Evolutionary conservation across 2,329 filamentous ascomycete species (phyloP).

Genomic region (Pseudonectria buxi): DNA sequence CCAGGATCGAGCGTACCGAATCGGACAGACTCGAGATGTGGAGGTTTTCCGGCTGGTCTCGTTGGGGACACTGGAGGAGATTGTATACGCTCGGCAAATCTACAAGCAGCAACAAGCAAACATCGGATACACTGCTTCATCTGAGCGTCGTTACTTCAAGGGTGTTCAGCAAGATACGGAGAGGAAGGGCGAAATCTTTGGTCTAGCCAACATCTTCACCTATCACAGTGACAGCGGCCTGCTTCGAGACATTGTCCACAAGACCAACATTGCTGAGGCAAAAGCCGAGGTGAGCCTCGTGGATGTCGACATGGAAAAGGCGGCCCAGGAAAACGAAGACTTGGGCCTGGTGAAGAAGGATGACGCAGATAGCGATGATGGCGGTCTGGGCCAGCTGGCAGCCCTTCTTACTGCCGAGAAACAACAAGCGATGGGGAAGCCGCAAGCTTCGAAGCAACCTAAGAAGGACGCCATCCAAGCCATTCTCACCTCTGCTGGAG

Average conservation of each 20-base stretch:
- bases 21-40: conserved; percentile 86
- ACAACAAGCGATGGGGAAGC: conserved; percentile 31
- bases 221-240: conserved; percentile 75
- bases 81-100: conserved; percentile 92
- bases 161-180: conserved; percentile 79
- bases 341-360: conserved; percentile 39
- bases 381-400: conserved; percentile 67
- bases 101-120: conserved; percentile 99
- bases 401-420: conserved; percentile 42
- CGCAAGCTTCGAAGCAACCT: conserved; percentile 31
- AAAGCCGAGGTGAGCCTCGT: conserved; percentile 74
- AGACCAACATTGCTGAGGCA: conserved; percentile 93
- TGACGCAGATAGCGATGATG: conserved; percentile 51
- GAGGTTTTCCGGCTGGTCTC: conserved; percentile 92
- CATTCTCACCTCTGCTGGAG: conserved; percentile 79
- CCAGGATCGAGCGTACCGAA: conserved; percentile 92
- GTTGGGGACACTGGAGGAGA: conserved; percentile 90
- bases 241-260: conserved; percentile 93
- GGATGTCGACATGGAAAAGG: conserved; percentile 65
- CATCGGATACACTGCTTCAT: conserved; percentile 89
- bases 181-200: conserved; percentile 91
- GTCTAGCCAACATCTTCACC: conserved; percentile 76
- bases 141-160: conserved; percentile 89
- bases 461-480: conserved; percentile 75
- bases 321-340: conserved; percentile 46